phyloP scores from a whole-genome alignment of 495 filamentous ascomycete genomes.

The Xylaria palmicola region DNA sequence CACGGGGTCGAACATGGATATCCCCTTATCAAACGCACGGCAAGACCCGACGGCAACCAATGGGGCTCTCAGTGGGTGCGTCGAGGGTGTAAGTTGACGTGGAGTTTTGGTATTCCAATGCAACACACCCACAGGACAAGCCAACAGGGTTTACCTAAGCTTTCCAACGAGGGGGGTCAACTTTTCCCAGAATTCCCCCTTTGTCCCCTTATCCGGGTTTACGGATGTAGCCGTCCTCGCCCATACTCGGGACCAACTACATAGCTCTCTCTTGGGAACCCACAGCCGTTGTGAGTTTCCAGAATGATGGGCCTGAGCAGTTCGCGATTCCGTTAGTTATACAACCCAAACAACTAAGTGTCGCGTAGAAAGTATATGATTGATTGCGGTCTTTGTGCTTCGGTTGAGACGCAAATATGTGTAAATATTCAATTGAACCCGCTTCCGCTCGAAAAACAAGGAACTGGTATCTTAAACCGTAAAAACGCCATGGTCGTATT shows the following conservation, averaged over 20 bases:
- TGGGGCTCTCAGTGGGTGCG: not conserved
- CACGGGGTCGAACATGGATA: not conserved
- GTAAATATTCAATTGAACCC: not conserved
- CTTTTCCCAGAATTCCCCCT: not conserved
- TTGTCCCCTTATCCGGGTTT: not conserved
- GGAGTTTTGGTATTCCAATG: not conserved
- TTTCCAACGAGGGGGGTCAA: not conserved
- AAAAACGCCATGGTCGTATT: not conserved
- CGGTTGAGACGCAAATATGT: not conserved
- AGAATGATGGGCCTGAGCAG: not conserved
- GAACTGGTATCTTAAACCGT: slow-evolving; percentile 6
- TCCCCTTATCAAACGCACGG: not conserved
- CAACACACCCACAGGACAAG: not conserved
- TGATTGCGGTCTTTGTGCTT: not conserved
- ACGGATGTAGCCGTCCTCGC: not conserved
- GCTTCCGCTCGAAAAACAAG: not conserved
- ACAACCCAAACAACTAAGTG: not conserved
- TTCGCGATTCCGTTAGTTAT: not conserved
- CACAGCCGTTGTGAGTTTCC: not conserved
- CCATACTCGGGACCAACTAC: not conserved
- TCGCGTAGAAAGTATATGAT: not conserved
- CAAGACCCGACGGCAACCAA: slow-evolving; percentile 1
- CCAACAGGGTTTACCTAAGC: not conserved
- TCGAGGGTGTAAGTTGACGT: not conserved
- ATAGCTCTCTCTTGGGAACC: not conserved